A percentile compares a stretch with the other conserved stretches of the same genome.
phyloP scores from a whole-genome alignment of 2,329 filamentous ascomycete genomes.

The Venturia pyrina region DNA sequence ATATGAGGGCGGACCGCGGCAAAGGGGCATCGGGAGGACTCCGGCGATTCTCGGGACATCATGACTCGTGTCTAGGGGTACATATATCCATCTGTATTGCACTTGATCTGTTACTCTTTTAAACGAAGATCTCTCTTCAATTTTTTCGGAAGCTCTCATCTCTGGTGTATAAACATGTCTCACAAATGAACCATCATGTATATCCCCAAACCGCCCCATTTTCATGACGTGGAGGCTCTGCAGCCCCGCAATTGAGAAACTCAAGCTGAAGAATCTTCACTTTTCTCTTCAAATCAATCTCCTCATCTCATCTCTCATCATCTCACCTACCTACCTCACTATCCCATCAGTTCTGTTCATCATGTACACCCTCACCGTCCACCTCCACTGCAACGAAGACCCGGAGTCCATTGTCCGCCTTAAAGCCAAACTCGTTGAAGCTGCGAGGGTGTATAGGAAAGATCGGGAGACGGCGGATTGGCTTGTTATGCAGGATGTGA shows the following conservation, averaged over 20 bases:
- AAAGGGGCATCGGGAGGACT: too few species aligned
- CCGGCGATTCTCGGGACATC: neutral
- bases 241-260: neutral
- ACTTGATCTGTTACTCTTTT: neutral
- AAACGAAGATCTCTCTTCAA: neutral
- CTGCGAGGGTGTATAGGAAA: conserved; percentile 60
- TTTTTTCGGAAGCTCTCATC: neutral
- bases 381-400: conserved; percentile 60
- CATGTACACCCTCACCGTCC: conserved; percentile 61
- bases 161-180: neutral
- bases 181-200: neutral
- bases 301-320: neutral
- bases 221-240: neutral
- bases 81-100: neutral
- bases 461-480: conserved; percentile 59
- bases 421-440: conserved; percentile 63
- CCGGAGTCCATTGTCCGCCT: conserved; percentile 52
- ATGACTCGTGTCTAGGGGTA: neutral
- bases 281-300: too few species aligned
- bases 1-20: too few species aligned
- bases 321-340: too few species aligned
- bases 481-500: conserved; percentile 68
- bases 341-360: conserved; percentile 25
- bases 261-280: neutral
- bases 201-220: neutral